Percentiles rank a stretch among this genome's conserved stretches.
phyloP scores from a whole-genome alignment of 768 basidiomycete species.

The Chalciporus chontae region DNA sequence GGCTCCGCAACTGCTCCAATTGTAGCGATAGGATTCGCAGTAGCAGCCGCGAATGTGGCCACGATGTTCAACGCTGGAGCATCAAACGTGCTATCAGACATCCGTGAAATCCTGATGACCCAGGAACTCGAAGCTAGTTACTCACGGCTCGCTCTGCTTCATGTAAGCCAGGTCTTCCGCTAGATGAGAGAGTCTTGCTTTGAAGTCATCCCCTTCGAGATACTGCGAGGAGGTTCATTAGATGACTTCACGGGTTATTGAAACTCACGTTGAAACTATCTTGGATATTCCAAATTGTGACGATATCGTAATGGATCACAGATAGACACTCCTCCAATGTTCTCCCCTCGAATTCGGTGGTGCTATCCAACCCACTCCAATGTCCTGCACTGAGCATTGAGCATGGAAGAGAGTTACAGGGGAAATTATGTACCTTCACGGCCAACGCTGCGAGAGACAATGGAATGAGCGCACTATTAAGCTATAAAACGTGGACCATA shows the following conservation, averaged over 20 bases:
- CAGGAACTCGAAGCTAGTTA: background rate
- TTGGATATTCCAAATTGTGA: slow-evolving; percentile 6
- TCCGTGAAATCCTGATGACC: background rate
- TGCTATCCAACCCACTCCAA: background rate
- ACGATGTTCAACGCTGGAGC: background rate
- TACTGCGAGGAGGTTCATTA: background rate
- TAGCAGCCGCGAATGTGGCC: slow-evolving; percentile 2
- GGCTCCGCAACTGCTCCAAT: slow-evolving; percentile 1
- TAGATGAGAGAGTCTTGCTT: slow-evolving; percentile 7
- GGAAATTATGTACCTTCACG: background rate
- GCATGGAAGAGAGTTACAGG: no score
- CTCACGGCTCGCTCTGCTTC: background rate
- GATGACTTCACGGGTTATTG: background rate
- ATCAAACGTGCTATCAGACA: no score
- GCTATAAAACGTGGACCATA: background rate
- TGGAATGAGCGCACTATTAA: no score
- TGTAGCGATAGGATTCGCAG: slow-evolving; percentile 1
- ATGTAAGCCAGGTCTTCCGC: background rate
- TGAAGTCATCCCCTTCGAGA: slow-evolving; percentile 4
- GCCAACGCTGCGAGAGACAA: background rate
- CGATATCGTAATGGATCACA: slow-evolving; percentile 5
- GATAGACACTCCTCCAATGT: background rate
- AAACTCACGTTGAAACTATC: slow-evolving; percentile 4
- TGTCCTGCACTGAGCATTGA: background rate
- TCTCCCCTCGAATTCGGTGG: background rate